Percentiles rank a stretch among this genome's conserved stretches.
phyloP scores from a whole-genome alignment of 2,329 filamentous ascomycete species.

The Colletotrichum scovillei region DNA sequence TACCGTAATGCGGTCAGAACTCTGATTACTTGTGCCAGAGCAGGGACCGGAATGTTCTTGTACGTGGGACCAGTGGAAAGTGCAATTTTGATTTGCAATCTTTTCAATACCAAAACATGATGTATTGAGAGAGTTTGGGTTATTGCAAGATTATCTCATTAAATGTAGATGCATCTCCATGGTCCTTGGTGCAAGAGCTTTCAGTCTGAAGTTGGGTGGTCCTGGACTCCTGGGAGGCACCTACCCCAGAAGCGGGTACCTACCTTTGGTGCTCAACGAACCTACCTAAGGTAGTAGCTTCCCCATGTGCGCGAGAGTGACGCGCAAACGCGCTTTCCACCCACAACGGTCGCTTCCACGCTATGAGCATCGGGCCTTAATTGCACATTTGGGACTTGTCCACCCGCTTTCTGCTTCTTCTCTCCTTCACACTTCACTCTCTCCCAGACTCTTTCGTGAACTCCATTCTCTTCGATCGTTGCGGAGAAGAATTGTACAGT shows the following conservation, averaged over 20 bases:
- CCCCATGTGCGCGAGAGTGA: background rate
- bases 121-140: too few relatives aligned
- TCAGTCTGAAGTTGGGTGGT: too few relatives aligned
- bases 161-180: background rate
- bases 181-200: background rate
- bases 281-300: background rate
- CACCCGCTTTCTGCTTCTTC: background rate
- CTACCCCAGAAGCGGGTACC: background rate
- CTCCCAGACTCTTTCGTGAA: background rate
- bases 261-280: background rate
- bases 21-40: background rate
- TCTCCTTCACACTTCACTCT: background rate
- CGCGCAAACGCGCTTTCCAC: constrained; percentile 14
- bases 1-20: background rate
- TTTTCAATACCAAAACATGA: background rate
- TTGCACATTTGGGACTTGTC: background rate
- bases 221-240: background rate
- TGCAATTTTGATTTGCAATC: background rate
- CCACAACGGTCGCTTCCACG: background rate
- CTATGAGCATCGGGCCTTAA: background rate
- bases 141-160: background rate
- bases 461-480: background rate
- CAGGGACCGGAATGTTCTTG: background rate
- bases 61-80: background rate
- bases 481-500: background rate